phyloP scores from a whole-genome alignment of 2,329 filamentous ascomycete species.

The Claviceps sp. region DNA sequence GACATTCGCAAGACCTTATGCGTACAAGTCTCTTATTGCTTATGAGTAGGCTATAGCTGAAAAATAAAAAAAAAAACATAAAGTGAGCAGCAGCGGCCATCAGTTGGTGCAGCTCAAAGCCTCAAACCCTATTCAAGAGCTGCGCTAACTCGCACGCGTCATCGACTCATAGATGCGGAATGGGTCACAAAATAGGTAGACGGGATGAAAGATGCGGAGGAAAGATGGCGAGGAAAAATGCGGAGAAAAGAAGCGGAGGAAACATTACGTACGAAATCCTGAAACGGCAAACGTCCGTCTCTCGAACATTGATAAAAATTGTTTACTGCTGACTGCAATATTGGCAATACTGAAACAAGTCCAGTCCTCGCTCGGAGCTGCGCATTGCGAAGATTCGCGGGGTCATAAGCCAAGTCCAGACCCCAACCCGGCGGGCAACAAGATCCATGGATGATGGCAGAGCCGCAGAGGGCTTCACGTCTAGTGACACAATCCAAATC shows the following conservation, averaged over 20 bases:
- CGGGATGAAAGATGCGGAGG: not conserved
- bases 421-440: not conserved
- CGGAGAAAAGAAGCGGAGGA: not conserved
- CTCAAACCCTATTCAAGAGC: not conserved
- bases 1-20: not conserved
- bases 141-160: not conserved
- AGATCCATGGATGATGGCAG: not conserved
- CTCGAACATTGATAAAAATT: too few relatives aligned
- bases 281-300: not conserved
- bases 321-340: not conserved
- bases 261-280: not conserved
- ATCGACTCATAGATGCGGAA: not conserved
- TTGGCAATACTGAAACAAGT: not conserved
- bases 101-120: not conserved
- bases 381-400: not conserved
- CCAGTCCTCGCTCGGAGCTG: not conserved
- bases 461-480: not conserved
- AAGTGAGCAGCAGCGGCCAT: not conserved
- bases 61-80: not conserved
- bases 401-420: not conserved
- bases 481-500: not conserved
- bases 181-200: not conserved
- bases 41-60: not conserved
- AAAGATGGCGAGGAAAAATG: not conserved
- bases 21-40: not conserved